Conservation (phyloP, 2,329 filamentous ascomycete species). For the Hypoxylon sp. region DNA sequence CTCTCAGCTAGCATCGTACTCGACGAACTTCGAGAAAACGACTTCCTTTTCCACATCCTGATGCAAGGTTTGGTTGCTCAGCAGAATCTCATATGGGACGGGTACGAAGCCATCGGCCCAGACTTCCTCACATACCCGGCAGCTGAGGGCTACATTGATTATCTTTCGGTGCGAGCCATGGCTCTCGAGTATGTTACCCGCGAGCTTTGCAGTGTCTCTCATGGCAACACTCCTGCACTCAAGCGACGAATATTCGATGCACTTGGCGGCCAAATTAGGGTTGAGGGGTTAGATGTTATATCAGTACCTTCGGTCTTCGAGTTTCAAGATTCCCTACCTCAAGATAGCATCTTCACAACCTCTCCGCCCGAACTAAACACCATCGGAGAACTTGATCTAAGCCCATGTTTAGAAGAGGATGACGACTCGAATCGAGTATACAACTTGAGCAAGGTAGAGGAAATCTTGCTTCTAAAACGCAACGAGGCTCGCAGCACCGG, state of each 20-base stretch:
- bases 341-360: constrained; percentile 66
- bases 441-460: constrained; percentile 78
- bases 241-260: constrained; percentile 79
- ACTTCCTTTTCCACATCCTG: constrained; percentile 84
- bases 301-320: constrained; percentile 87
- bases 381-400: constrained; percentile 77
- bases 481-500: constrained; percentile 70
- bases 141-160: constrained; percentile 79
- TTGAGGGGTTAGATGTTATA: constrained; percentile 76
- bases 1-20: constrained; percentile 83
- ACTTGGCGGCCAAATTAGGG: constrained; percentile 81
- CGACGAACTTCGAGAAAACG: constrained; percentile 82
- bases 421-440: constrained; percentile 72
- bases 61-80: constrained; percentile 79
- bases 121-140: constrained; percentile 79
- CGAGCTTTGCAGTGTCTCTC: constrained; percentile 84
- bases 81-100: constrained; percentile 81
- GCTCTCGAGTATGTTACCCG: constrained; percentile 88
- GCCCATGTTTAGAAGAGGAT: constrained; percentile 73
- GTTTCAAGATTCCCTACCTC: constrained; percentile 87
- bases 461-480: constrained; percentile 80
- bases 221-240: constrained; percentile 77
- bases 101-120: constrained; percentile 69
- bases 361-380: constrained; percentile 69
- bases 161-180: constrained; percentile 81